A percentile compares a stretch with the other conserved stretches of the same genome.
These are phyloP conservation scores for Plasmodium vivax DNA, from an alignment of 169 alveolate genomes.

Conservation along the genomic window DNA sequence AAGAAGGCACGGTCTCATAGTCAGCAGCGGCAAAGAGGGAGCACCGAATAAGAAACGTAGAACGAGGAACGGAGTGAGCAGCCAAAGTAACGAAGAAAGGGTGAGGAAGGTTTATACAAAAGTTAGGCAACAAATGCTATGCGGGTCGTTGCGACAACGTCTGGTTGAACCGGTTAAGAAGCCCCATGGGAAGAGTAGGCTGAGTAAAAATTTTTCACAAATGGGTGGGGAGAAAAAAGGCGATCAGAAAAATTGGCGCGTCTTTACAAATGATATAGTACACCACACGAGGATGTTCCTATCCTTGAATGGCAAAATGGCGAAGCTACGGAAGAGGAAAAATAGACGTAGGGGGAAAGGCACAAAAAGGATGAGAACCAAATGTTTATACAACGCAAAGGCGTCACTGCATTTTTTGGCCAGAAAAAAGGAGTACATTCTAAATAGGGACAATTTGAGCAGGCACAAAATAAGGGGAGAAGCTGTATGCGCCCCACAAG, in stretches of 20 bases:
- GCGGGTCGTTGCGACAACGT: neutral
- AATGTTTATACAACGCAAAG: neutral
- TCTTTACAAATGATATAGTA: conserved; percentile 19
- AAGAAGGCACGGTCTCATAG: neutral
- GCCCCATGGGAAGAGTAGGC: neutral
- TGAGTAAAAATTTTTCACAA: neutral
- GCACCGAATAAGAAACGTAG: neutral
- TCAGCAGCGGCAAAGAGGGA: neutral
- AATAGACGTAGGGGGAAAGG: neutral
- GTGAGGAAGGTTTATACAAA: neutral
- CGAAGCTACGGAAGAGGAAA: conserved; percentile 16
- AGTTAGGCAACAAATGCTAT: neutral
- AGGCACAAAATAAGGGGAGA: neutral
- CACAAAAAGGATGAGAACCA: neutral
- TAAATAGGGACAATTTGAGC: conserved; percentile 35
- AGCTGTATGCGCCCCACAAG: neutral
- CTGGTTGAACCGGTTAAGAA: neutral
- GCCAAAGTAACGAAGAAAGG: neutral
- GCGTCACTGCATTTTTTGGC: conserved; percentile 21
- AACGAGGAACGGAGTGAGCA: neutral
- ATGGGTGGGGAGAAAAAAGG: neutral
- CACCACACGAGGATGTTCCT: conserved; percentile 4
- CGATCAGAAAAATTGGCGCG: neutral
- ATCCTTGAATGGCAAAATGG: neutral
- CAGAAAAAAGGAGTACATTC: conserved; percentile 26